phyloP scores from a whole-genome alignment of 2,329 filamentous ascomycete genomes.

The Tolypocladium nubicola region DNA sequence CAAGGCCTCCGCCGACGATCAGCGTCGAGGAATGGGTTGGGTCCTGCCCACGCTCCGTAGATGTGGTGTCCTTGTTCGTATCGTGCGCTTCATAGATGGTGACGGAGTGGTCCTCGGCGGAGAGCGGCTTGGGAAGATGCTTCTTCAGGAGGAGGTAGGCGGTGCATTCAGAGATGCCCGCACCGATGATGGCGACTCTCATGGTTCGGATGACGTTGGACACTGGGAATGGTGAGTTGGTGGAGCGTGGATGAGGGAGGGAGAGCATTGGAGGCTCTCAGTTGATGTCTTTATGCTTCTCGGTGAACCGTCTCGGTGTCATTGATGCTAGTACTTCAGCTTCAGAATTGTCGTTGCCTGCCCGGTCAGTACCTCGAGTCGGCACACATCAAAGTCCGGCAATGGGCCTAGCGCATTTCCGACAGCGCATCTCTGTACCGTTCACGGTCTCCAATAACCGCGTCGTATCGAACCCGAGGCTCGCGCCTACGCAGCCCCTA shows the following conservation, averaged over 20 bases:
- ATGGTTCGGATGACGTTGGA: conserved; percentile 4
- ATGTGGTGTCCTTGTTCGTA: conserved; percentile 7
- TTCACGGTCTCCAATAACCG: background rate
- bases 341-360: background rate
- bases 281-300: background rate
- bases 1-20: conserved; percentile 13
- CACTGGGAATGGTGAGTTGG: background rate
- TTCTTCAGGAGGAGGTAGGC: conserved; percentile 13
- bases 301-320: background rate
- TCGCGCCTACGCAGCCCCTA: background rate
- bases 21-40: conserved; percentile 12
- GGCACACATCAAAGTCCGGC: background rate
- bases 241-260: background rate
- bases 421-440: background rate
- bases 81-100: conserved; percentile 15
- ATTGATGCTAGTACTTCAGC: background rate
- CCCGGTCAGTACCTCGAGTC: background rate
- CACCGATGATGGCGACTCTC: conserved; percentile 14
- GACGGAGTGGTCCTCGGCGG: conserved; percentile 6
- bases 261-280: background rate
- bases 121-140: conserved; percentile 5
- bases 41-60: conserved; percentile 8
- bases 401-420: background rate
- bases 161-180: conserved; percentile 13
- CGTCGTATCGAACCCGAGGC: background rate